Base-by-base conservation (phyloP, 768 basidiomycete genomes). In the Piloderma croceum region DNA sequence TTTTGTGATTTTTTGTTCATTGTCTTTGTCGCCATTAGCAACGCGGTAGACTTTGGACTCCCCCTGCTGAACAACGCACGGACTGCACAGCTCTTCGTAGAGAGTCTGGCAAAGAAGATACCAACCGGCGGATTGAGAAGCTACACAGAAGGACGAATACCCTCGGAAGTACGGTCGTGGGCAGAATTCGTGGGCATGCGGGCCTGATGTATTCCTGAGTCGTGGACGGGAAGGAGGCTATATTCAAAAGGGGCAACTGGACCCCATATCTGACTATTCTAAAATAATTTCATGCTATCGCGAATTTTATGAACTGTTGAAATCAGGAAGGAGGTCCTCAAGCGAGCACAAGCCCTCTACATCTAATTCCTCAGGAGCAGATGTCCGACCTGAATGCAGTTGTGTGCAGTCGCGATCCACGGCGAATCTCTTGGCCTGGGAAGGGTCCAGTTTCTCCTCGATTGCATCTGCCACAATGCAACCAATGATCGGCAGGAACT, bases 41-140 rank as follows among this genome's bases (percentile, higher is more conserved):
- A 93, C 59, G 90, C 91, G 39, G 90, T 94, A 39, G 93, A 98
- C 68, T 98, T 97, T 49, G 96, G 96, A 44, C 62, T 97, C 42
- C 85, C 91, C 9, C 62, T 97, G 41, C 68, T 98, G 49, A 96
- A 94, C 69, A 89, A 97, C 58, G 78, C 91, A 37, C 81, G 79
- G 42, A 85, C 81, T 43, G 96, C 94, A 3, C 74, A 82, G 49
- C 74, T 99, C 36, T 96, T 91, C 59, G 93, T 97, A 24, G 89
- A 94, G 61, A 78, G 83, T 47, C 67, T 99, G 42, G 86, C 76
- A 4, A 78, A 77, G 63, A 90, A 91, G 64, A 81, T 94, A 51
- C 83, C 86, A 23, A 64, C 77, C 47, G 87, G 91, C 45, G 88
- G 81, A 25, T 64, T 93, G 56, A 64, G 73, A 48, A 73, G 73